phyloP scores from a whole-genome alignment of 192 early-diverging fungal species.

The Backusella circina region DNA sequence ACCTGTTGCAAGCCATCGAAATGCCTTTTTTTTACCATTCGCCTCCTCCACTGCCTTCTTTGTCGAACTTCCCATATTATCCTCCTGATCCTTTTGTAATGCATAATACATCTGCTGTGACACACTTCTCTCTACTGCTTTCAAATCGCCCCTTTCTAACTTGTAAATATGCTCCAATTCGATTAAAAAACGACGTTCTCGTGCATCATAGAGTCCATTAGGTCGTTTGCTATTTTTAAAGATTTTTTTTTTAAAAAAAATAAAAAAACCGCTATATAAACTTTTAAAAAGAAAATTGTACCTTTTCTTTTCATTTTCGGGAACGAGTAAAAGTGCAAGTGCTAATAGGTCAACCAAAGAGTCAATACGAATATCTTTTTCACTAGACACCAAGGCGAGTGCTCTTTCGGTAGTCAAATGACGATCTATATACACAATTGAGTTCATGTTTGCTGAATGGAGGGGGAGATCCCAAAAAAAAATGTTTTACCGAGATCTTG shows the following conservation, averaged over 20 bases:
- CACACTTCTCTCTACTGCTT: slow-evolving; percentile 40
- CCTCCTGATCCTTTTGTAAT: slow-evolving; percentile 9
- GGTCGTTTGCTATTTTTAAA: background rate
- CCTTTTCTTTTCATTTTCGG: background rate
- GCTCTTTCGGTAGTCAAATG: background rate
- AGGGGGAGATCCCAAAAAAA: background rate
- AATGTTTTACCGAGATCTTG: background rate
- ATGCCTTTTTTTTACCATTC: slow-evolving; percentile 44
- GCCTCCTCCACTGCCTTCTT: slow-evolving; percentile 39
- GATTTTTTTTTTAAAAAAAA: too few species aligned
- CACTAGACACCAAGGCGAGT: background rate
- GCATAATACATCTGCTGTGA: slow-evolving; percentile 54
- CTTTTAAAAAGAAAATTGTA: background rate
- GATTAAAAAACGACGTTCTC: slow-evolving; percentile 44
- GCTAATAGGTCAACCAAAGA: slow-evolving; percentile 15
- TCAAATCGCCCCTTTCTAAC: slow-evolving; percentile 25
- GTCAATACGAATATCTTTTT: slow-evolving; percentile 25
- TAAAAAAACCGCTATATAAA: too few species aligned
- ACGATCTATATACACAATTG: background rate
- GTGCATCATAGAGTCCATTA: slow-evolving; percentile 41
- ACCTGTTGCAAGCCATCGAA: slow-evolving; percentile 51
- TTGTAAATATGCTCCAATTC: slow-evolving; percentile 32
- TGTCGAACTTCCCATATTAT: slow-evolving; percentile 32
- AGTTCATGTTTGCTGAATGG: background rate
- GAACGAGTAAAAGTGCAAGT: background rate